Base-by-base conservation (phyloP, 2,329 filamentous ascomycete species). In the Neospermospora avenae region DNA sequence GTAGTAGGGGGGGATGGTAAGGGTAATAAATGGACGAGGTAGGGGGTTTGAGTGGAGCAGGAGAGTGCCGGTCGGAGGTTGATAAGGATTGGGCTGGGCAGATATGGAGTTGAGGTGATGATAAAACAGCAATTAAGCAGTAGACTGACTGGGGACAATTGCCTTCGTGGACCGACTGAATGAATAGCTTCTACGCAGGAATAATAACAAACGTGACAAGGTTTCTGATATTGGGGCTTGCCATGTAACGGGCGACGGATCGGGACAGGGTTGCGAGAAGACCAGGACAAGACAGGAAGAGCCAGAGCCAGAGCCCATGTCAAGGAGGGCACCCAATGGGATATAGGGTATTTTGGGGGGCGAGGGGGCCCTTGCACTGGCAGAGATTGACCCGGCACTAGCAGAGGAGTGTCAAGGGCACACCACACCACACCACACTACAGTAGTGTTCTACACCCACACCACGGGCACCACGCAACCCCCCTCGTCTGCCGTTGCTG, bases 151-250 rank as follows among this genome's bases (percentile, higher is more conserved):
- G n/a, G 6, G 28, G 11, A 6, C n/a, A n/a, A n/a, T n/a, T 7
- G 37, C 3, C 37, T 39, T 10, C 37, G 11, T 3, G 37, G 37
- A 41, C 7, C n/a, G n/a, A 16, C 37, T n/a, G 14, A 41, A 13
- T 41, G 57, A 59, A 51, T 44, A 62, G 63, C 61, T 55, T 66
- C 65, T 70, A 63, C 66, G 69, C 69, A 71, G 69, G 68, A 67
- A 71, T 62, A 70, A 70, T 68, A 67, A 71, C 61, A 70, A 70
- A 69, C 65, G 68, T 68, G 69, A 71, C 68, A 65, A 62, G 68
- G 69, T 62, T 68, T 54, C 61, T 62, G 66, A 65, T 28, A 45
- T 60, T 59, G 61, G 11, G 28, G 28, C 28, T 63, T 58, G 63
- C 60, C 51, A 56, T 63, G 58, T 42, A 49, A 53, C 34, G 57